These are phyloP conservation scores for Scutellospora calospora DNA, from an alignment of 371 early-diverging fungal species.

Conservation along the genomic window DNA sequence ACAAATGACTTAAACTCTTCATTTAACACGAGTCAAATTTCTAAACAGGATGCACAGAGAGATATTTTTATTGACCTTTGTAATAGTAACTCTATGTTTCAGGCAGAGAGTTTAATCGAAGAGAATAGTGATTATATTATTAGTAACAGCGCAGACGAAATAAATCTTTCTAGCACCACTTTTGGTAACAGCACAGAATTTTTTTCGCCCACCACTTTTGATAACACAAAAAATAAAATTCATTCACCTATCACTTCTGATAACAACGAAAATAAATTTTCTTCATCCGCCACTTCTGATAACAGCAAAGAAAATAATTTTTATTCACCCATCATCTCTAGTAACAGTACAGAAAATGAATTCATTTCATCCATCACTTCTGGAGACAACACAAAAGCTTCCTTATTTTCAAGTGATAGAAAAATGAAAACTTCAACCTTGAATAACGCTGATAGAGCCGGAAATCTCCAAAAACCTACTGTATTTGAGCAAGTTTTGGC, in stretches of 20 bases:
- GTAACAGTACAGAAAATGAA: no score
- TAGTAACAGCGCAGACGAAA: no score
- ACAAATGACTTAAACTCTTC: no score
- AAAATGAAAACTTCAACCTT: not conserved
- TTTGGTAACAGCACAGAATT: not conserved
- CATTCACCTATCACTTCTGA: not conserved
- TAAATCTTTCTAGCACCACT: no score
- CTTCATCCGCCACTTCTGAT: not conserved
- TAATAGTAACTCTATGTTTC: no score
- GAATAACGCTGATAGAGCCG: not conserved
- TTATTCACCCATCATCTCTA: not conserved
- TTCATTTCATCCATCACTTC: not conserved
- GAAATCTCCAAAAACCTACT: conserved; percentile 27
- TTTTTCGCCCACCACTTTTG: not conserved
- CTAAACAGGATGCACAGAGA: no score
- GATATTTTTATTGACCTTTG: no score
- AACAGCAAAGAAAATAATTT: no score
- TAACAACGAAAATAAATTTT: not conserved
- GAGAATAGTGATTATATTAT: no score
- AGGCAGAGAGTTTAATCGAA: no score
- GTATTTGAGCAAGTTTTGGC: conserved; percentile 41
- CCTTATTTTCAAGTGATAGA: not conserved
- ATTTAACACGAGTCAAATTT: no score
- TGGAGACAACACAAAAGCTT: not conserved
- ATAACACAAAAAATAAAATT: no score